Percentiles rank a stretch among this genome's conserved stretches.
These are phyloP conservation scores for Colletotrichum plurivorum DNA, from an alignment of 2,329 filamentous ascomycete genomes.

Conservation along the genomic window DNA sequence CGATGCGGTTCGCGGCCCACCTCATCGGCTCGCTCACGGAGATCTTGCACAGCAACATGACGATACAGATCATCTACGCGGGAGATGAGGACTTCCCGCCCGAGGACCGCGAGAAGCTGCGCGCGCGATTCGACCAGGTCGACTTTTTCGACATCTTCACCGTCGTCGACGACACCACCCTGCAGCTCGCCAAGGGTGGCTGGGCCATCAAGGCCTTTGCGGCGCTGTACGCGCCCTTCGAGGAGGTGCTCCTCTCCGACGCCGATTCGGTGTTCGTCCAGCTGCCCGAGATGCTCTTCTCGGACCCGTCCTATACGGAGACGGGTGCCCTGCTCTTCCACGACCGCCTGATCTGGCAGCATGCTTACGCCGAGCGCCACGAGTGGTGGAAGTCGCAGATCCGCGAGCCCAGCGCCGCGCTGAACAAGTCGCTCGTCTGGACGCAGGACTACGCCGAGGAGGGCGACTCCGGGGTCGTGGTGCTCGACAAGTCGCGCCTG, in stretches of 20 bases:
- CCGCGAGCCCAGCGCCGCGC: constrained; percentile 48
- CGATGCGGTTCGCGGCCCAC: constrained; percentile 53
- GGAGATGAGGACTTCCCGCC: constrained; percentile 50
- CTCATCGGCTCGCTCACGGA: constrained; percentile 49
- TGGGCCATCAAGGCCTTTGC: constrained; percentile 61
- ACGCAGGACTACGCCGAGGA: constrained; percentile 58
- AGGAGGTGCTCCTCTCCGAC: constrained; percentile 56
- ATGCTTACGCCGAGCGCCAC: constrained; percentile 50
- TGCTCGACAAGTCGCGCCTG: constrained; percentile 56
- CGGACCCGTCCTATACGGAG: constrained; percentile 48
- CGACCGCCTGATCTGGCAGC: constrained; percentile 57
- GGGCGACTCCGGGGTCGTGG: constrained; percentile 57
- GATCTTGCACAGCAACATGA: constrained; percentile 48
- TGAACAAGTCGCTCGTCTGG: constrained; percentile 54
- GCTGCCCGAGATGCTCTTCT: constrained; percentile 50
- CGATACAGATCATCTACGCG: constrained; percentile 55
- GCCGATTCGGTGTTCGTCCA: constrained; percentile 57
- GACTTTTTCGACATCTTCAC: constrained; percentile 51
- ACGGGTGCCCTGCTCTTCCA: constrained; percentile 56
- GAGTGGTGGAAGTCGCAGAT: constrained; percentile 56
- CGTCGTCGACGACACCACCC: constrained; percentile 50
- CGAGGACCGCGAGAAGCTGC: constrained; percentile 45
- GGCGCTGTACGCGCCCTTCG: constrained; percentile 51
- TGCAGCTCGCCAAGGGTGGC: constrained; percentile 48
- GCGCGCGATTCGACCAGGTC: constrained; percentile 38